Conservation (phyloP, 2,329 filamentous ascomycete genomes). For the Stachybotrys elegans region DNA sequence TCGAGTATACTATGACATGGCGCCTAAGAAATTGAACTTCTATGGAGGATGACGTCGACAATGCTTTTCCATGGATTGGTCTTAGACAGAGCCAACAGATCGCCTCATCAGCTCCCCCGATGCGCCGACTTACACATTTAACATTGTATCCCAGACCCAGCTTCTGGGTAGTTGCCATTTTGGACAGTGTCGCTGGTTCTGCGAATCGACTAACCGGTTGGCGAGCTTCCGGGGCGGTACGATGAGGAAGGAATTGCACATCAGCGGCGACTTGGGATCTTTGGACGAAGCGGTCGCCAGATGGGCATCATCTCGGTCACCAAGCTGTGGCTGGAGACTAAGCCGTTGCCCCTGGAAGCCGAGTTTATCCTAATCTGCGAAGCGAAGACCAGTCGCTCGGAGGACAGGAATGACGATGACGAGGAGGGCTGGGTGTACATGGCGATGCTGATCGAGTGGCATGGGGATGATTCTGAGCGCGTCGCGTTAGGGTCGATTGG, state of each 20-base stretch:
- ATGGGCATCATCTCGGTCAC: background rate
- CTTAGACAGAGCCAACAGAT: background rate
- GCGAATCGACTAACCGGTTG: background rate
- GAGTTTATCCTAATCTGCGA: background rate
- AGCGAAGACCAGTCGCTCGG: background rate
- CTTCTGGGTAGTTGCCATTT: background rate
- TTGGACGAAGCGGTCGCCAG: background rate
- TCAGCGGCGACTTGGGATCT: background rate
- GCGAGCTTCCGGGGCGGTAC: background rate
- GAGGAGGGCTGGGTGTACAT: background rate
- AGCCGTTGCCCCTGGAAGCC: background rate
- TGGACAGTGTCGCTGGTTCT: background rate
- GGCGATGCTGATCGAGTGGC: background rate
- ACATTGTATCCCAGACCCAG: background rate
- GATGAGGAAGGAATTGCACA: background rate
- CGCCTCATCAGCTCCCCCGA: background rate
- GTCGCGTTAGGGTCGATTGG: background rate
- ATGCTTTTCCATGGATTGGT: background rate
- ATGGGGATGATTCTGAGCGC: background rate
- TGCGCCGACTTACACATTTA: background rate
- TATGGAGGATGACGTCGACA: background rate
- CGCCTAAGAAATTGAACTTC: background rate
- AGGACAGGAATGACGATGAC: background rate
- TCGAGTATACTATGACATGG: too few relatives aligned
- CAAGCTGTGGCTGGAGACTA: background rate